Conservation (phyloP, 164 flowering plant genomes). For the Echeveria elegans region DNA sequence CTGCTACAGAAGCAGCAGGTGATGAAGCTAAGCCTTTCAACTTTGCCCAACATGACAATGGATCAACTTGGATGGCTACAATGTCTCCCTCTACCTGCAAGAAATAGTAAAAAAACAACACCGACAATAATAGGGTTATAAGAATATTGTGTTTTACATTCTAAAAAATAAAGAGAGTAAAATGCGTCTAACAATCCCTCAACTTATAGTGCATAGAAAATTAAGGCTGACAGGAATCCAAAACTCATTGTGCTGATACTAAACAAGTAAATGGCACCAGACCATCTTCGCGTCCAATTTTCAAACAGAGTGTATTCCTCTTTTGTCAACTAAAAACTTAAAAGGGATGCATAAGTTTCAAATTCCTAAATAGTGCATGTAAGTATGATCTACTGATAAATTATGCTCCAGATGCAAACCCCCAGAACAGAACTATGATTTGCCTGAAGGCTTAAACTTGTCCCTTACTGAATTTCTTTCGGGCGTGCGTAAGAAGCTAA, state of each 20-base stretch:
- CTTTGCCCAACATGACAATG: slow-evolving; percentile 54
- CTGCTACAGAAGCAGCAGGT: slow-evolving; percentile 16
- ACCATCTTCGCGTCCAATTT: no score
- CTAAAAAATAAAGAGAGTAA: slow-evolving; percentile 7
- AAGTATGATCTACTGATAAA: no score
- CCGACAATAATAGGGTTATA: not conserved
- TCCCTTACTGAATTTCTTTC: not conserved
- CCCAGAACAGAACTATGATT: no score
- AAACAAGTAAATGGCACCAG: no score
- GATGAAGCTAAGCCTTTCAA: slow-evolving; percentile 56
- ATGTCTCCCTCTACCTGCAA: slow-evolving; percentile 83
- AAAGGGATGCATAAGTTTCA: no score
- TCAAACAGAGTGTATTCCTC: no score
- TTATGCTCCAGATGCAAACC: no score
- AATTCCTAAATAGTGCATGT: no score
- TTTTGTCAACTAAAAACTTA: no score
- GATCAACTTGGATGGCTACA: slow-evolving; percentile 70
- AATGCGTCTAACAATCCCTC: slow-evolving; percentile 3
- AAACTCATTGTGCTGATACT: no score
- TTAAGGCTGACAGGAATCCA: slow-evolving; percentile 58
- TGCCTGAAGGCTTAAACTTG: no score
- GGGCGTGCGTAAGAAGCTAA: not conserved
- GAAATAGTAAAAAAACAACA: not conserved
- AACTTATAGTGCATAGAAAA: not conserved
- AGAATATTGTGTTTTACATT: not conserved